Evolutionary conservation across 495 filamentous ascomycete genomes (phyloP).

Genomic region (Neurospora sp.): DNA sequence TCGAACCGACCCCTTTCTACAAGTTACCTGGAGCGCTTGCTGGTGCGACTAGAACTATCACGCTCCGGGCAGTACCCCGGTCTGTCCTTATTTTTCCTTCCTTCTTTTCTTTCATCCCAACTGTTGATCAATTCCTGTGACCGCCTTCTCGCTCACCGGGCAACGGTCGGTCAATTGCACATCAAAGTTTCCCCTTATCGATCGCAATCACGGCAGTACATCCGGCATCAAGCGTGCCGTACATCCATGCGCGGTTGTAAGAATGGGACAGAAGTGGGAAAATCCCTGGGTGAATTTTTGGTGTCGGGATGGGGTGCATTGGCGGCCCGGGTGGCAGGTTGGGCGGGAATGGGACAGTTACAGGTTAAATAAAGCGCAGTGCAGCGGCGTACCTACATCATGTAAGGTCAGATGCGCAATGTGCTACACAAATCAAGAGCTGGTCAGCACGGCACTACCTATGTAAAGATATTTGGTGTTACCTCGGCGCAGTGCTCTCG

Average conservation of each 20-base stretch:
- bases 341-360: not conserved
- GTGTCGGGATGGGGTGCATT: not conserved
- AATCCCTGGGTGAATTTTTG: not conserved
- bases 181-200: not conserved
- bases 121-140: not conserved
- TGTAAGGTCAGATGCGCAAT: not conserved
- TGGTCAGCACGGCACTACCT: not conserved
- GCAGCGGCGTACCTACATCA: not conserved
- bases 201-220: not conserved
- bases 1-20: not conserved
- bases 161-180: not conserved
- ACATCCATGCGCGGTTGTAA: not conserved
- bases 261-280: not conserved
- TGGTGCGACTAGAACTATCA: not conserved
- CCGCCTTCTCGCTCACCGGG: not conserved
- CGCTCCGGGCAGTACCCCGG: not conserved
- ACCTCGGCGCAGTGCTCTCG: not conserved
- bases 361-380: not conserved
- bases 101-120: not conserved
- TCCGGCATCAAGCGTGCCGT: not conserved
- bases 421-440: not conserved
- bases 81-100: not conserved
- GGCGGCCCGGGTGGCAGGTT: not conserved
- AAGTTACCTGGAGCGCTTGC: not conserved
- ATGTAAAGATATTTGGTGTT: not conserved